Evolutionary conservation across 164 flowering plant genomes (phyloP), one percentile per base, ranked within the genome.

Genomic region (Berberis vulgaris): DNA sequence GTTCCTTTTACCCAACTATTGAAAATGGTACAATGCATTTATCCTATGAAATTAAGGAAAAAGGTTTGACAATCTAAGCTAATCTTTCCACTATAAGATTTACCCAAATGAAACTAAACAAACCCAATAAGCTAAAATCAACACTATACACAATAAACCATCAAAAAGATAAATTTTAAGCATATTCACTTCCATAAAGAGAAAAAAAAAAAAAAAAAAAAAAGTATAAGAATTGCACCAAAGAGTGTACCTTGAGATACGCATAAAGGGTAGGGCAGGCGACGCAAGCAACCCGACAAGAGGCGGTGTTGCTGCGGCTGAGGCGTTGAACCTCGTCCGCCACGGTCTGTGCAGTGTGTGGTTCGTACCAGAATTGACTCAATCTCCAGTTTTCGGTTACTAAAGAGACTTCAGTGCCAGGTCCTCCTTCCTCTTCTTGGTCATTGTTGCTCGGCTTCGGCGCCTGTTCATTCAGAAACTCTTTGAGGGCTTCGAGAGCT

Each of bases 361-460:
- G 77, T 13, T 89, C 86, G 78, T 94, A 94, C 99, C 99, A 94
- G 76, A 94, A 94, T 83, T 94, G 99, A 69, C 99, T 91, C 66
- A 94, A 75, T 73, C 88, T 77, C 99, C 96, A 91, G 66, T 94
- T 89, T 75, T 94, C 99, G 6, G 81, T 4, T 57, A 89, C 72
- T 43, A 91, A 62, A 43, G 74, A 63, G 55, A 88, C 90, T 57
- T 68, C 26, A 26, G 26, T 11, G 41, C 9, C 4, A 57, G 2
- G 4, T 26, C 71, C 26, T 1, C 59, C 73, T 13, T 39, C 68
- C 46, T 54, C 77, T 10, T 43, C 43, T 8, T 64, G 76, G 5
- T 55, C 59, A 59, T 41, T 38, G n/a, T 9, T 1, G 60, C 62
- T 55, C n/a, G 63, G 71, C 57, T 62, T 26, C 26, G 26, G 26